phyloP scores from a whole-genome alignment of 2,329 filamentous ascomycete genomes.

The Colletotrichum sp. region DNA sequence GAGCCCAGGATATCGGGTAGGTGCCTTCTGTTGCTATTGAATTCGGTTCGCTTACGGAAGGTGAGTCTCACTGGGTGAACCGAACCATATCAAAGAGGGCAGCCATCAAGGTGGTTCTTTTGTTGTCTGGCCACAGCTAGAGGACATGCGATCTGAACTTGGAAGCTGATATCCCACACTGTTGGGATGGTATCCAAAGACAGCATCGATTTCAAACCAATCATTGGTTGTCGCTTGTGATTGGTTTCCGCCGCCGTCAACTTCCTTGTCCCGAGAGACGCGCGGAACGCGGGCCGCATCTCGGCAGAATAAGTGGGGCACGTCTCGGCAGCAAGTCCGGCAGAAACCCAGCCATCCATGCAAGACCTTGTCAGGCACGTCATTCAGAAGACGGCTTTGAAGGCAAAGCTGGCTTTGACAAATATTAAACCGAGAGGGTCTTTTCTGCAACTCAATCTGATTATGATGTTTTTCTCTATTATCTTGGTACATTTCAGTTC shows the following conservation, averaged over 20 bases:
- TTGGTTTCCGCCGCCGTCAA: not conserved
- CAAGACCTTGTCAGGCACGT: not conserved
- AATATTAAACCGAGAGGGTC: rapidly evolving
- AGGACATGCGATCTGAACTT: not conserved
- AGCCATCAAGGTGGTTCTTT: not conserved
- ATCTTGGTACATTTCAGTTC: not conserved
- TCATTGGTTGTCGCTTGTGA: not conserved
- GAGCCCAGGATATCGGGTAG: not conserved
- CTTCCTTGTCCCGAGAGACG: not conserved
- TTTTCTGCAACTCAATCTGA: not conserved
- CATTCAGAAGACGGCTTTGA: not conserved
- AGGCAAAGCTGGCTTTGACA: rapidly evolving
- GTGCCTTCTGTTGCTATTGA: rapidly evolving
- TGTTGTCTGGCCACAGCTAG: rapidly evolving
- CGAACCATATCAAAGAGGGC: rapidly evolving
- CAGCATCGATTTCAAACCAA: not conserved
- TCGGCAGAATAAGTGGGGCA: rapidly evolving
- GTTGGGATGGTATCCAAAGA: rapidly evolving
- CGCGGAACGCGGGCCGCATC: not conserved
- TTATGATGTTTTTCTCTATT: not conserved
- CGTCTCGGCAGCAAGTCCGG: not conserved
- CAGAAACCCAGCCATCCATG: not conserved
- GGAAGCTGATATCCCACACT: not conserved
- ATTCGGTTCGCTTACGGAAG: not conserved
- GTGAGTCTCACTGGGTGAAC: not conserved